Percentiles rank a stretch among this genome's conserved stretches.
These are phyloP conservation scores for Colletotrichum noveboracense DNA, from an alignment of 2,329 filamentous ascomycete species.

Conservation along the genomic window DNA sequence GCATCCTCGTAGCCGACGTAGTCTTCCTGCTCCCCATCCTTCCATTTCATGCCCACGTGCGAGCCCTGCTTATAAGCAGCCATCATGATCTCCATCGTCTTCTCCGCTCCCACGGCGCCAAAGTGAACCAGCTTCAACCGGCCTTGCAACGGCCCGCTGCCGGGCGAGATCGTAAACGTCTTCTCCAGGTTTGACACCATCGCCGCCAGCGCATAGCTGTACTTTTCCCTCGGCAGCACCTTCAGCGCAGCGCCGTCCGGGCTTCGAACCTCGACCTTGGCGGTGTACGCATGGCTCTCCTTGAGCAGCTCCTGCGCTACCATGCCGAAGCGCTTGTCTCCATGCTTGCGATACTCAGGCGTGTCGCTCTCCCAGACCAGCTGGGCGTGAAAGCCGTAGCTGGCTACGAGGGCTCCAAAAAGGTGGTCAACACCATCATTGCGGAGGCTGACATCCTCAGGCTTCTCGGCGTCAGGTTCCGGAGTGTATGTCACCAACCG, in stretches of 20 bases:
- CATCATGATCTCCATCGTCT: conserved; percentile 80
- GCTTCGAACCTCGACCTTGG: conserved; percentile 35
- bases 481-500: conserved; percentile 45
- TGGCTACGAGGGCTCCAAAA: conserved; percentile 83
- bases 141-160: conserved; percentile 72
- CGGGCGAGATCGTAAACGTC: conserved; percentile 81
- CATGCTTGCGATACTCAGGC: conserved; percentile 76
- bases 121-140: conserved; percentile 78
- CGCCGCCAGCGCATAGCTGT: conserved; percentile 79
- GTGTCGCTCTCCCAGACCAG: conserved; percentile 94
- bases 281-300: conserved; percentile 55
- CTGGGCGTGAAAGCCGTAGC: conserved; percentile 88
- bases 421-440: conserved; percentile 45
- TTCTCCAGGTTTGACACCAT: conserved; percentile 83
- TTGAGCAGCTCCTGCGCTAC: conserved; percentile 78
- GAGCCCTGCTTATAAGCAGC: conserved; percentile 62
- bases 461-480: conserved; percentile 4
- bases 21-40: conserved; percentile 56
- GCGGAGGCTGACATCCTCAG: conserved; percentile 28
- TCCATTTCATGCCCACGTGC: conserved; percentile 58
- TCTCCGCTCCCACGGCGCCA: conserved; percentile 66
- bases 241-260: conserved; percentile 28
- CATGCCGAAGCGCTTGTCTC: conserved; percentile 81
- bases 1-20: conserved; percentile 76
- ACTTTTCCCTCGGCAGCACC: conserved; percentile 43